phyloP scores from a whole-genome alignment of 805 yeast genomes.

The Naumovozyma dairenensis region DNA sequence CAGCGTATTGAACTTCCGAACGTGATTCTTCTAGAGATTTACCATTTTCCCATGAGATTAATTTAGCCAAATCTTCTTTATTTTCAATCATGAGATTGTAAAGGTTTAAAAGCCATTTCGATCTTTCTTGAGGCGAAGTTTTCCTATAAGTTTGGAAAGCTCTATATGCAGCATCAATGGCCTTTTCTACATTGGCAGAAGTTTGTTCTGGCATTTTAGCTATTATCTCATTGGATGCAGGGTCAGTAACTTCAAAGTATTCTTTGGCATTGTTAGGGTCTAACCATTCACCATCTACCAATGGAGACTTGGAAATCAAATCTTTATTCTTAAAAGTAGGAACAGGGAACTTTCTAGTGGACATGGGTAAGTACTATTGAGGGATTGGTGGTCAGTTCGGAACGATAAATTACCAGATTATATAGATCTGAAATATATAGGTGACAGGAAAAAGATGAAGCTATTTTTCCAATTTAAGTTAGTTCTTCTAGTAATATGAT shows the following conservation, averaged over 20 bases:
- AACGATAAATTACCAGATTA: too few species aligned
- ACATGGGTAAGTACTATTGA: too few species aligned
- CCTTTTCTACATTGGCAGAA: conserved; percentile 46
- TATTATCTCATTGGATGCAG: conserved; percentile 53
- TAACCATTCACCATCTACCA: conserved; percentile 69
- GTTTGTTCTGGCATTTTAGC: conserved; percentile 57
- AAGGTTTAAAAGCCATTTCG: conserved; percentile 41
- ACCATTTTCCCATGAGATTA: conserved; percentile 53
- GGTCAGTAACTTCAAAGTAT: conserved; percentile 61
- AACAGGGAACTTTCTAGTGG: too few species aligned
- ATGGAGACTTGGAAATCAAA: conserved; percentile 51
- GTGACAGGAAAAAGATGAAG: too few species aligned
- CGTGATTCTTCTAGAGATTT: conserved; percentile 43
- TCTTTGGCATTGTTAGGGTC: conserved; percentile 27
- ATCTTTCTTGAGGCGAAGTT: conserved; percentile 41
- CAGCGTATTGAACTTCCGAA: conserved; percentile 51
- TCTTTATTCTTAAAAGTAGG: conserved; percentile 36
- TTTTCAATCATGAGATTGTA: conserved; percentile 45
- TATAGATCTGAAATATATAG: too few species aligned
- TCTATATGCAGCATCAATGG: conserved; percentile 39
- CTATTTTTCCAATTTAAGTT: too few species aligned
- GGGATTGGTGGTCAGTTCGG: too few species aligned
- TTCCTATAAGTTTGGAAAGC: conserved; percentile 39
- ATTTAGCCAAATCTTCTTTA: conserved; percentile 45
- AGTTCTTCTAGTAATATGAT: too few species aligned